phyloP scores from a whole-genome alignment of 2,329 filamentous ascomycete species.

The Talaromyces sp. region DNA sequence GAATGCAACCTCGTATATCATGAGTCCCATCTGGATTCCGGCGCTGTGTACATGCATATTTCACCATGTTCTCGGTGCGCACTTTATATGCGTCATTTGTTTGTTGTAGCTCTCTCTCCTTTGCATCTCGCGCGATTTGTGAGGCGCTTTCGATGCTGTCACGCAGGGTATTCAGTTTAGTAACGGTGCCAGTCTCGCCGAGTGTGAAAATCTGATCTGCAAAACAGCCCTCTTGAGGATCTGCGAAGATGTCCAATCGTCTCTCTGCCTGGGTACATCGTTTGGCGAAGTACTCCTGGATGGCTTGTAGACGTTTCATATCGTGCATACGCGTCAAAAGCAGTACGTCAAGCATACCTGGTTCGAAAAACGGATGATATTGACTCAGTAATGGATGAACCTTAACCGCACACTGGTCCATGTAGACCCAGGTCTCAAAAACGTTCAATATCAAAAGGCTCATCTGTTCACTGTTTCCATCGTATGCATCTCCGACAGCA shows the following conservation, averaged over 20 bases:
- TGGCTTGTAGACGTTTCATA: conserved; percentile 49
- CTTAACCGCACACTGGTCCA: conserved; percentile 51
- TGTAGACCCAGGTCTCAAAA: conserved; percentile 57
- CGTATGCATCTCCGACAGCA: conserved; percentile 38
- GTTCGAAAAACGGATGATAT: conserved; percentile 52
- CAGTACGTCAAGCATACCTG: conserved; percentile 54
- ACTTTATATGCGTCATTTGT: conserved; percentile 36
- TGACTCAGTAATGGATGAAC: conserved; percentile 49
- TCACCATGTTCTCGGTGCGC: conserved; percentile 34
- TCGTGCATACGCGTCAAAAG: conserved; percentile 49
- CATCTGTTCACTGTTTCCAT: conserved; percentile 48
- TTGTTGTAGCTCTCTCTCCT: conserved; percentile 25
- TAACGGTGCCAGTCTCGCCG: not conserved
- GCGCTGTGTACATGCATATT: conserved; percentile 31
- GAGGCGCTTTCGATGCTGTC: not conserved
- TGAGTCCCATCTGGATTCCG: conserved; percentile 26
- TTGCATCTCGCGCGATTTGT: not conserved
- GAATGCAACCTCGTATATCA: conserved; percentile 41
- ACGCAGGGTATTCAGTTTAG: no score
- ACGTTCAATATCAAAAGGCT: conserved; percentile 54
- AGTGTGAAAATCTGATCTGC: conserved; percentile 47
- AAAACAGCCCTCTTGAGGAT: conserved; percentile 43
- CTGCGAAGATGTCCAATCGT: conserved; percentile 49
- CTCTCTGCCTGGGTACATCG: conserved; percentile 30
- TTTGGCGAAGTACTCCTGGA: conserved; percentile 51